These are phyloP conservation scores for Cladosporium sp. DNA, from an alignment of 2,329 filamentous ascomycete species.

Conservation along the genomic window DNA sequence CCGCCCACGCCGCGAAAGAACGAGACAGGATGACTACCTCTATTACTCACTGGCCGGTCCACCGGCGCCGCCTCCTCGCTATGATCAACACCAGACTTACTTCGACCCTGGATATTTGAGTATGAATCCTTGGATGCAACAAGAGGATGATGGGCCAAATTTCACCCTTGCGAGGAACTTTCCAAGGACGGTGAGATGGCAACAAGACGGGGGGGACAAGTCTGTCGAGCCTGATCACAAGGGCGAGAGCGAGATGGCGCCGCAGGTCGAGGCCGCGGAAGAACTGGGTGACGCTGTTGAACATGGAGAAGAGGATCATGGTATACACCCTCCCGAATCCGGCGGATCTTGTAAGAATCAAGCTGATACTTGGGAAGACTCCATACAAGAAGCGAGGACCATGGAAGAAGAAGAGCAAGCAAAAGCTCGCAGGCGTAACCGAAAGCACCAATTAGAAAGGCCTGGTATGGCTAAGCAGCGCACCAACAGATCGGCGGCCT, in stretches of 20 bases:
- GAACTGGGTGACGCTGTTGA: background rate
- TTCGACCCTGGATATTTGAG: slow-evolving; percentile 23
- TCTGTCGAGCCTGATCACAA: slow-evolving; percentile 18
- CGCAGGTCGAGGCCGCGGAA: slow-evolving; percentile 16
- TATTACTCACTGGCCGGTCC: slow-evolving; percentile 10
- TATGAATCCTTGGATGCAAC: slow-evolving; percentile 22
- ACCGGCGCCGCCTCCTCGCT: slow-evolving; percentile 4
- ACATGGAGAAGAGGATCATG: background rate
- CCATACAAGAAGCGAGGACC: slow-evolving; percentile 9
- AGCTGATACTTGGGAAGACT: slow-evolving; percentile 1
- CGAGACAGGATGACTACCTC: slow-evolving; percentile 9
- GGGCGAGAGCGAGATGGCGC: slow-evolving; percentile 21
- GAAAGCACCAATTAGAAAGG: background rate
- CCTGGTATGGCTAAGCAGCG: background rate
- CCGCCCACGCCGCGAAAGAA: slow-evolving; percentile 8
- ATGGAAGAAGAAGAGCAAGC: slow-evolving; percentile 4
- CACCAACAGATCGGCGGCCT: background rate
- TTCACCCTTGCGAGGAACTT: slow-evolving; percentile 23
- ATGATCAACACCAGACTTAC: slow-evolving; percentile 20
- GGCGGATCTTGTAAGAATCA: too few species aligned
- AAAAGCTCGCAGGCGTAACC: slow-evolving; percentile 8
- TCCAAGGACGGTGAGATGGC: slow-evolving; percentile 21
- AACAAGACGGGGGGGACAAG: slow-evolving; percentile 8
- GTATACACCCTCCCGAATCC: background rate
- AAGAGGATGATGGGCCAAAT: slow-evolving; percentile 16